Base-by-base conservation (phyloP, 2,329 filamentous ascomycete species). In the Cercospora beticola region DNA sequence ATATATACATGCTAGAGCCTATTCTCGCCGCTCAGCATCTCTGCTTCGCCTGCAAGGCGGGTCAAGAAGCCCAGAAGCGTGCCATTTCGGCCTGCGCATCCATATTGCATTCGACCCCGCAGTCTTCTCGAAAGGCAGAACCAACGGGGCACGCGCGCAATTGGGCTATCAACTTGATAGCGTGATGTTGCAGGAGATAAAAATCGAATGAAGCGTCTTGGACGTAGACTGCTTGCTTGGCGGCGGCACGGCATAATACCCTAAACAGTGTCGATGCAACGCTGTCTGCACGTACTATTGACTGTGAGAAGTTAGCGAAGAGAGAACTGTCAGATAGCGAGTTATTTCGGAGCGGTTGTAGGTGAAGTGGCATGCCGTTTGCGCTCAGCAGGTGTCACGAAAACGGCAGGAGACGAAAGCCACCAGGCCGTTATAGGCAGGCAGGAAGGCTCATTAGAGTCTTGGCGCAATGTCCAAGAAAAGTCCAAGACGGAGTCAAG, bases 391-490 rank as follows among this genome's bases (percentile, higher is more conserved):
- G 36, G 23, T 49, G 21, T 28, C 18, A 31, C 43, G 36, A 14
- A 62, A 46, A 46, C 43, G 60, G 60, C 36, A 62, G 60, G 43
- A 36, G 60, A 62, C 33, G 40, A 28, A 31, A 12, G 36, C 54
- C 60, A 62, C 60, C 40, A 62, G 36, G 23, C 60, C 60, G 8
- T 16, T 28, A 46, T 26, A 49, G 60, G 40, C 36, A 62, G 60
- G 60, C 60, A 52, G 36, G 40, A 62, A 62, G 33, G 33, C 18
- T 12, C 26, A 46, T 18, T n/a, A n/a, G 36, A 30, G 28, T 18
- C 60, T 62, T 62, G 60, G 46, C 46, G 46, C 46, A 52, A 23
- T 52, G 46, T 23, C 58, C 58, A 61, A 61, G 58, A 61, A 61
- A 26, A 52, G 54, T 46, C 60, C 60, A 62, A 62, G 60, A 26